A percentile compares a stretch with the other conserved stretches of the same genome.
Evolutionary conservation across 2,329 filamentous ascomycete species (phyloP).

Genomic region (Alternaria atra): DNA sequence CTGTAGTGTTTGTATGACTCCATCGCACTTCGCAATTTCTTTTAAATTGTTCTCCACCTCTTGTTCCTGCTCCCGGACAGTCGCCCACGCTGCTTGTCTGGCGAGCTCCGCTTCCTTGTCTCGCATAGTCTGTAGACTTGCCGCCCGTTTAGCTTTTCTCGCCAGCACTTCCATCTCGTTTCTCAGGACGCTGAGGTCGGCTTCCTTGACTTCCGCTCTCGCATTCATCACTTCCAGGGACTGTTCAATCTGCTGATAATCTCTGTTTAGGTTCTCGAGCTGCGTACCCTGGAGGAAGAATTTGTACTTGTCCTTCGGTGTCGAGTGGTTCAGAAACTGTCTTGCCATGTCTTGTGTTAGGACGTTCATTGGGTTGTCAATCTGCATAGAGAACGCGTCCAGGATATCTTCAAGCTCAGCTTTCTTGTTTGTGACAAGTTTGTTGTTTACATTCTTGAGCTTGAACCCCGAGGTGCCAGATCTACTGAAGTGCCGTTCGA

Average conservation of each 20-base stretch:
- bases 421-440: slow-evolving; percentile 81
- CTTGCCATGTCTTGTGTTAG: slow-evolving; percentile 94
- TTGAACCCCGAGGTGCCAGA: slow-evolving; percentile 83
- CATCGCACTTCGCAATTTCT: slow-evolving; percentile 48
- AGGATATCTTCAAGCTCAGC: slow-evolving; percentile 89
- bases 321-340: slow-evolving; percentile 88
- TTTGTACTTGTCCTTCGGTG: slow-evolving; percentile 86
- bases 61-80: slow-evolving; percentile 79
- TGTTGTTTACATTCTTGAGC: slow-evolving; percentile 76
- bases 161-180: slow-evolving; percentile 68
- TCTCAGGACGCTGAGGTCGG: slow-evolving; percentile 71
- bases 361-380: slow-evolving; percentile 96
- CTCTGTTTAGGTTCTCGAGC: slow-evolving; percentile 87
- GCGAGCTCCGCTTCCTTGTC: slow-evolving; percentile 67
- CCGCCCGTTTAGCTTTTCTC: slow-evolving; percentile 70
- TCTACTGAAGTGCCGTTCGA: slow-evolving; percentile 88
- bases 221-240: slow-evolving; percentile 75
- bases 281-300: slow-evolving; percentile 97
- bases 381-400: slow-evolving; percentile 91
- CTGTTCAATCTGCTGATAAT: slow-evolving; percentile 86
- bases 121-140: slow-evolving; percentile 72
- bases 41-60: slow-evolving; percentile 38
- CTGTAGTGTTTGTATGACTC: slow-evolving; percentile 60
- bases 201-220: slow-evolving; percentile 68
- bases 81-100: slow-evolving; percentile 83